Percentiles rank a stretch among this genome's conserved stretches.
Conservation (phyloP, 495 filamentous ascomycete species). For the Aspergillus kassunensis region DNA sequence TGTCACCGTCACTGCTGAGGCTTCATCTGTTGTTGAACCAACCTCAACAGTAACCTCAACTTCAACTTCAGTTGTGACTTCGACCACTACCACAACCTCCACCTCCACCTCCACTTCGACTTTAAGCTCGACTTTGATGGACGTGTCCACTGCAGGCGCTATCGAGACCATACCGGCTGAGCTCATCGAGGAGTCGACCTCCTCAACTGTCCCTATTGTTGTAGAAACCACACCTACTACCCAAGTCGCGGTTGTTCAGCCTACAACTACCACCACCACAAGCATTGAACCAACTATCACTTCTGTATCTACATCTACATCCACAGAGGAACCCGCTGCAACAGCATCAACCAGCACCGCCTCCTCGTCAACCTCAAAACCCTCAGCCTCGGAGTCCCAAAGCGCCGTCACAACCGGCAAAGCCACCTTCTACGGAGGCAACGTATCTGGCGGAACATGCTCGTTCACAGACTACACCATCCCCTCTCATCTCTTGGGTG, state of each 20-base stretch:
- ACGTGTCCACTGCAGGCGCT: background rate
- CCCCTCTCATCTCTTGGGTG: slow-evolving; percentile 50
- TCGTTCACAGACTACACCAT: slow-evolving; percentile 56
- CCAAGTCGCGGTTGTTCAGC: slow-evolving; percentile 1
- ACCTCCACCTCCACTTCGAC: too few relatives aligned
- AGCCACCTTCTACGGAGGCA: slow-evolving; percentile 55
- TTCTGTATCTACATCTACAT: slow-evolving; percentile 2
- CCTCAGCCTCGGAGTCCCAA: background rate
- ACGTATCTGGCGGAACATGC: slow-evolving; percentile 54
- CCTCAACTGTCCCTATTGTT: background rate
- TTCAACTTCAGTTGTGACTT: too few relatives aligned
- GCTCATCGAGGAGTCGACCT: background rate
- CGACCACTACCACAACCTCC: too few relatives aligned
- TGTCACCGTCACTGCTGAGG: slow-evolving; percentile 15
- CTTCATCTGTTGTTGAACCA: slow-evolving; percentile 1
- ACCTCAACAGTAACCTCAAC: slow-evolving; percentile 7
- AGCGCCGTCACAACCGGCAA: slow-evolving; percentile 25
- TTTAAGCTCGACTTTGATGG: background rate
- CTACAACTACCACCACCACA: background rate
- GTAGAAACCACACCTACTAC: slow-evolving; percentile 1
- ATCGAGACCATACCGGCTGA: background rate
- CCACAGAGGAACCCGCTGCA: slow-evolving; percentile 12
- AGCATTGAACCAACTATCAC: slow-evolving; percentile 1
- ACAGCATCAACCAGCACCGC: slow-evolving; percentile 2
- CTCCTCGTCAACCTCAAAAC: slow-evolving; percentile 15